A percentile compares a stretch with the other conserved stretches of the same genome.
Evolutionary conservation across 306 rosid species (phyloP).

Genomic region (Bauhinia variegata): DNA sequence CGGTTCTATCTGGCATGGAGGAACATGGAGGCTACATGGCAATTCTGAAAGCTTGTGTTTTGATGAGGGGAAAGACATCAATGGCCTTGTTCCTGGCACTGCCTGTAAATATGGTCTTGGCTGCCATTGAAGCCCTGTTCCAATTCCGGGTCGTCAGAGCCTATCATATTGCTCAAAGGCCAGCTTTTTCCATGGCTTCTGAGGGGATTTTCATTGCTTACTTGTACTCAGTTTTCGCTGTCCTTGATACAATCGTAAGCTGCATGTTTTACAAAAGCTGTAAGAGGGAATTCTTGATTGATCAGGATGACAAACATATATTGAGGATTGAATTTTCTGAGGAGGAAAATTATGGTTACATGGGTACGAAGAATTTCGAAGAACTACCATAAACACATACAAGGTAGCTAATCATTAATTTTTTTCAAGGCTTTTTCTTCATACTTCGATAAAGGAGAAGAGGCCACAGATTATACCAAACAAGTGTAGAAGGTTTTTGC

Average conservation of each 20-base stretch:
- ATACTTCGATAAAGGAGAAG: slow-evolving; percentile 10
- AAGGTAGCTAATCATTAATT: slow-evolving; percentile 20
- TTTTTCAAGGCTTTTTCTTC: slow-evolving; percentile 22
- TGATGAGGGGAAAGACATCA: slow-evolving; percentile 69
- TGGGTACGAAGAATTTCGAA: slow-evolving; percentile 41
- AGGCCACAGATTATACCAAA: slow-evolving; percentile 11
- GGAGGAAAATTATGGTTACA: slow-evolving; percentile 36
- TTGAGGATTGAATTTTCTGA: slow-evolving; percentile 43
- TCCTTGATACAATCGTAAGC: slow-evolving; percentile 74
- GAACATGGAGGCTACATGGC: slow-evolving; percentile 66
- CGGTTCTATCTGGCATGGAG: slow-evolving; percentile 73
- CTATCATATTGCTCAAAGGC: slow-evolving; percentile 40
- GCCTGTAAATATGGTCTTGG: slow-evolving; percentile 68
- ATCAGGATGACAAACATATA: slow-evolving; percentile 30
- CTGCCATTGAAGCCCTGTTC: slow-evolving; percentile 81
- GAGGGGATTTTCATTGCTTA: slow-evolving; percentile 80
- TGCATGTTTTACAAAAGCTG: slow-evolving; percentile 70
- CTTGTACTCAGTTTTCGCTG: slow-evolving; percentile 70
- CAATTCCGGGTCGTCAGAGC: slow-evolving; percentile 69
- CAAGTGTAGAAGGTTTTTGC: slow-evolving; percentile 29
- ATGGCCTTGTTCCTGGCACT: slow-evolving; percentile 78
- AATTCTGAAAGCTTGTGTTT: slow-evolving; percentile 70
- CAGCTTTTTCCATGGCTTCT: slow-evolving; percentile 44
- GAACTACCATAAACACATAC: slow-evolving; percentile 44
- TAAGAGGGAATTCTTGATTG: slow-evolving; percentile 32